These are phyloP conservation scores for Cercospora sp. DNA, from an alignment of 2,329 filamentous ascomycete species.

Conservation along the genomic window DNA sequence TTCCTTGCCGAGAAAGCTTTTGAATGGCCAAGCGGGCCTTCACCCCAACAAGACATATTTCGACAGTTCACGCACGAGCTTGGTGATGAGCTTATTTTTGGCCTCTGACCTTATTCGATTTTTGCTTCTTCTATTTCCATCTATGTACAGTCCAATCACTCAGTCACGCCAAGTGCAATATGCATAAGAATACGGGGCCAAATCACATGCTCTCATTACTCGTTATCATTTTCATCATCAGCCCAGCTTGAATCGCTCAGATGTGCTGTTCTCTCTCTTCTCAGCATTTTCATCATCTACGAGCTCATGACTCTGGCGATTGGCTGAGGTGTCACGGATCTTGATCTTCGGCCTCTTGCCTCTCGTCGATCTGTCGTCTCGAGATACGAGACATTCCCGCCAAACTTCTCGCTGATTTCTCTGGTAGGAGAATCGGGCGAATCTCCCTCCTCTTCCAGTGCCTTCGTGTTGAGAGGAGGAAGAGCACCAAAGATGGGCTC, in stretches of 20 bases:
- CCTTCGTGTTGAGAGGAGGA: conserved; percentile 15
- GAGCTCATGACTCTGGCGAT: conserved; percentile 22
- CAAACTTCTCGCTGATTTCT: conserved; percentile 17
- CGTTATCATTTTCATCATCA: background rate
- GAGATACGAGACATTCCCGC: conserved; percentile 19
- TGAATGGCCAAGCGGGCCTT: conserved; percentile 25
- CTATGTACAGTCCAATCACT: conserved; percentile 1
- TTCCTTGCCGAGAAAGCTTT: conserved; percentile 29
- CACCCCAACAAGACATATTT: conserved; percentile 22
- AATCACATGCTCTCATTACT: conserved; percentile 1
- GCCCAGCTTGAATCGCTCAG: background rate
- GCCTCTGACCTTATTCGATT: conserved; percentile 9
- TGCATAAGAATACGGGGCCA: background rate
- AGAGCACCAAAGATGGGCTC: conserved; percentile 25
- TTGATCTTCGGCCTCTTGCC: conserved; percentile 4
- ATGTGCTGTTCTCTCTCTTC: background rate
- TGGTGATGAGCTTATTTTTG: conserved; percentile 21
- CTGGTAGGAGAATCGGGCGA: conserved; percentile 2
- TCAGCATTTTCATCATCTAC: background rate
- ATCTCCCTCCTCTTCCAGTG: conserved; percentile 16
- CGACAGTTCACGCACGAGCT: conserved; percentile 27
- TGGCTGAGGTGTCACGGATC: conserved; percentile 14
- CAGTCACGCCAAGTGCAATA: background rate
- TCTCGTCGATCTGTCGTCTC: conserved; percentile 13
- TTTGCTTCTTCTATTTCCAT: background rate